These are phyloP conservation scores for Blastobotrys illinoisensis DNA, from an alignment of 1,139 yeast genomes.

Conservation along the genomic window DNA sequence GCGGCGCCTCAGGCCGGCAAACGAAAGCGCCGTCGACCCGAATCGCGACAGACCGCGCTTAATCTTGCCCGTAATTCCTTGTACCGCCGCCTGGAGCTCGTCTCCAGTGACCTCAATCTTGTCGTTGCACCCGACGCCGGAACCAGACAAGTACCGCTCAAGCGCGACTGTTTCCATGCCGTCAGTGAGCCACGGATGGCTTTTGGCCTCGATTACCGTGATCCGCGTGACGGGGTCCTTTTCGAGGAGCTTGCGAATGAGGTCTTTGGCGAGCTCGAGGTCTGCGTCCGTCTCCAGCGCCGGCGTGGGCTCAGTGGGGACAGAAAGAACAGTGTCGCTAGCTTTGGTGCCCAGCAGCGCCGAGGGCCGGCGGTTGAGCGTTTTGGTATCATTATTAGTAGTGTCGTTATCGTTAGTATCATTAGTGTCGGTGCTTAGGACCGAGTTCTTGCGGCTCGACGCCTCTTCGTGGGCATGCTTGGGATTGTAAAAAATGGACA, in stretches of 20 bases:
- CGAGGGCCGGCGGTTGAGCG: neutral
- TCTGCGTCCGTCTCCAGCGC: conserved; percentile 24
- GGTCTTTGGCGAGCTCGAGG: conserved; percentile 50
- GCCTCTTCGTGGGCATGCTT: neutral
- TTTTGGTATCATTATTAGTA: neutral
- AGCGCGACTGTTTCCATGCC: conserved; percentile 48
- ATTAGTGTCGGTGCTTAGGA: neutral
- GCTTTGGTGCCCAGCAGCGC: neutral
- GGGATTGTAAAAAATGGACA: conserved; percentile 7
- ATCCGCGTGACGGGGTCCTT: conserved; percentile 70
- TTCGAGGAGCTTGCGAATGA: conserved; percentile 56
- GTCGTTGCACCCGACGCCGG: conserved; percentile 24
- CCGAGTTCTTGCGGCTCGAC: neutral
- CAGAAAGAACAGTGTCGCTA: neutral
- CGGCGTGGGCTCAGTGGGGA: conserved; percentile 4
- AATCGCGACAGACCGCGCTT: conserved; percentile 50
- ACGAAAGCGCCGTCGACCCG: conserved; percentile 41
- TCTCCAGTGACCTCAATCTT: conserved; percentile 58
- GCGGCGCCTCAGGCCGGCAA: conserved; percentile 34
- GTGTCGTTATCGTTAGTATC: neutral
- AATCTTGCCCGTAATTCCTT: conserved; percentile 68
- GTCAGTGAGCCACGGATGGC: conserved; percentile 69
- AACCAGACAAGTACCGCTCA: conserved; percentile 29
- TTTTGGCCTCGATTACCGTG: conserved; percentile 66
- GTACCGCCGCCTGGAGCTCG: conserved; percentile 71